Conservation (phyloP, 371 early-diverging fungal genomes). For the Cladochytrium tenue region DNA sequence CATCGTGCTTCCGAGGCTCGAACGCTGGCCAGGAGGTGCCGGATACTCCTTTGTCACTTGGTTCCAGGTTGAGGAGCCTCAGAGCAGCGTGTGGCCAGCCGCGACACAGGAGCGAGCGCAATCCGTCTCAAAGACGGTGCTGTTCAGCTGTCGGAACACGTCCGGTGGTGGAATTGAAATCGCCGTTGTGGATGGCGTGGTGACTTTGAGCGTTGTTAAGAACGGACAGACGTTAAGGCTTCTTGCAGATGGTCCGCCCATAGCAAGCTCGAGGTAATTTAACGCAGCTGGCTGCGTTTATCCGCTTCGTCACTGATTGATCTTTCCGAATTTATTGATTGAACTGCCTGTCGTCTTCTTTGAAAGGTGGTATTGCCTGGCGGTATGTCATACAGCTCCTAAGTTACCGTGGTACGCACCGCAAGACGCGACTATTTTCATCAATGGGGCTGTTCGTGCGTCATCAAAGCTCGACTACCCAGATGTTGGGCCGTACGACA, state of each 20-base stretch:
- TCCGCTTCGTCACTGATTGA: background rate
- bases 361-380: conserved; percentile 49
- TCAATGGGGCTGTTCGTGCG: conserved; percentile 39
- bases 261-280: conserved; percentile 18
- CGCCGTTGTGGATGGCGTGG: conserved; percentile 4
- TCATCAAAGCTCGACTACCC: conserved; percentile 46
- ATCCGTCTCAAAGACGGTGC: background rate
- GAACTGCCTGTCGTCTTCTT: background rate
- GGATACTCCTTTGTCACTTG: conserved; percentile 53
- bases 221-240: conserved; percentile 7
- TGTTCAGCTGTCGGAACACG: conserved; percentile 17
- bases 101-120: background rate
- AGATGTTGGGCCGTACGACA: conserved; percentile 13
- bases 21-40: conserved; percentile 34
- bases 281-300: no score
- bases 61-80: conserved; percentile 43
- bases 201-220: conserved; percentile 15
- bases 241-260: conserved; percentile 4
- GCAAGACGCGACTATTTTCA: conserved; percentile 35
- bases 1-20: conserved; percentile 32
- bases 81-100: background rate
- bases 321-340: conserved; percentile 7
- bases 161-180: conserved; percentile 27
- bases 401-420: conserved; percentile 41
- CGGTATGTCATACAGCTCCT: conserved; percentile 40